Base-by-base conservation (phyloP, 2,329 filamentous ascomycete genomes). In the Pyricularia pennisetigena region DNA sequence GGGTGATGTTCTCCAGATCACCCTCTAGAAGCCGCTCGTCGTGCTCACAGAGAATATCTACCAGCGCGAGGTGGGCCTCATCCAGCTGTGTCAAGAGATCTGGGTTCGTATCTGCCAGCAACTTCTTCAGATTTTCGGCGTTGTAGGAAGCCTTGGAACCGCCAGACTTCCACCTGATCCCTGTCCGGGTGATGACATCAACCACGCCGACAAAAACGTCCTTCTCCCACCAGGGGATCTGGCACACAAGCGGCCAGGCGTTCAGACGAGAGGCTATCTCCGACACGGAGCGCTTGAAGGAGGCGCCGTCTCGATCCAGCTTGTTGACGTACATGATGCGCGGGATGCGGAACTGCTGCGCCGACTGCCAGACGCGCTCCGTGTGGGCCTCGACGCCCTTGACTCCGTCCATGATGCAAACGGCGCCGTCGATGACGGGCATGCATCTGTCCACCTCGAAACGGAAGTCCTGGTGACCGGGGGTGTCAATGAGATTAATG, bases 381-480 rank as follows among this genome's bases (percentile, higher is more conserved):
- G 95, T 98, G 76, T 98, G 95, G 1, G 95, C 94, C 78, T 99
- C 95, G 26, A 99, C 95, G 24, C 77, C 77, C 71, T 78, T 78
- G 75, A 79, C 76, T 7, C 74, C 70, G 71, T 79, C 74, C 65
- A 79, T 74, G 67, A 78, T 76, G 70, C 75, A 76, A 24, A 79
- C 74, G 63, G 77, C 77, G 29, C 76, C 75, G 67, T 72, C 76
- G 67, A 76, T 75, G 68, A 73, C 75, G 6, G 77, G 77, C 70
- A 98, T 82, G 35, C 94, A 98, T 14, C 95, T 88, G 72, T 97
- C 86, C 2, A 98, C 95, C 77, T 99, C 95, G 74, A 98, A 98
- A 0, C 94, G 93, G 74, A 99, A 99, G 77, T 99, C 95, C 26
- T 96, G 94, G 75, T 99, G 95, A 1, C 95, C 95, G 2, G 95